Evolutionary conservation across 2,329 filamentous ascomycete species (phyloP).

Genomic region (Xylariomycetidae sp.): DNA sequence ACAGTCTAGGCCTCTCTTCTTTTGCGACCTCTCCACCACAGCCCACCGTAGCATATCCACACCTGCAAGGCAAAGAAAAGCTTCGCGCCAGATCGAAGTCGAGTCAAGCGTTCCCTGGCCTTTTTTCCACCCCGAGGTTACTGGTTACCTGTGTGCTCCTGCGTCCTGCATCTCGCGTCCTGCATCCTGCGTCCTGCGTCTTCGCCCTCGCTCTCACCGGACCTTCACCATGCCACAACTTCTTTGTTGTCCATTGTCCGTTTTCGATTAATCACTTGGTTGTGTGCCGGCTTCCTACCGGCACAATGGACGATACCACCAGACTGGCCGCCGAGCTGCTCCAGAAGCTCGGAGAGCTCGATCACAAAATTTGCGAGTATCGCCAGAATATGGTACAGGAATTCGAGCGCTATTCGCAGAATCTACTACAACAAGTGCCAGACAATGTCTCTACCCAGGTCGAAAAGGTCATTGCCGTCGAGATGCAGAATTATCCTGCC

Average conservation of each 20-base stretch:
- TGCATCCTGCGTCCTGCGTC: too few relatives aligned
- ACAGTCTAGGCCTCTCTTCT: too few relatives aligned
- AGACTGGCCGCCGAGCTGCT: constrained; percentile 48
- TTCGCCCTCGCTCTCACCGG: too few relatives aligned
- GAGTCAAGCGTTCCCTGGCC: too few relatives aligned
- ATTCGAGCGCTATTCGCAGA: constrained; percentile 50
- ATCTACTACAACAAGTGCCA: constrained; percentile 44
- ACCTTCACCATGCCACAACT: too few relatives aligned
- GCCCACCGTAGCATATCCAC: too few relatives aligned
- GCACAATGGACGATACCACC: constrained; percentile 44
- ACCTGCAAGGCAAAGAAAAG: too few relatives aligned
- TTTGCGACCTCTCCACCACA: too few relatives aligned
- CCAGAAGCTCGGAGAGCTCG: constrained; percentile 50
- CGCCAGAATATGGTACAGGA: constrained; percentile 53
- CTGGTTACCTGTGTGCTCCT: too few relatives aligned
- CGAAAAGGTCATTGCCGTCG: constrained; percentile 40
- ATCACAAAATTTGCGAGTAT: constrained; percentile 52
- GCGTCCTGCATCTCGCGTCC: too few relatives aligned
- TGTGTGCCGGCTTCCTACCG: constrained; percentile 13
- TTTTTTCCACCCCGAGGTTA: too few relatives aligned
- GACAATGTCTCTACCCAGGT: constrained; percentile 42
- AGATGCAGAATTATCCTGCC: constrained; percentile 39
- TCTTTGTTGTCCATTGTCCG: constrained; percentile 17
- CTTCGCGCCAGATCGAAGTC: too few relatives aligned
- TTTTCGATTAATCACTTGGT: constrained; percentile 18